Conservation (phyloP, 306 rosid genomes). For the Vigna mungo region DNA sequence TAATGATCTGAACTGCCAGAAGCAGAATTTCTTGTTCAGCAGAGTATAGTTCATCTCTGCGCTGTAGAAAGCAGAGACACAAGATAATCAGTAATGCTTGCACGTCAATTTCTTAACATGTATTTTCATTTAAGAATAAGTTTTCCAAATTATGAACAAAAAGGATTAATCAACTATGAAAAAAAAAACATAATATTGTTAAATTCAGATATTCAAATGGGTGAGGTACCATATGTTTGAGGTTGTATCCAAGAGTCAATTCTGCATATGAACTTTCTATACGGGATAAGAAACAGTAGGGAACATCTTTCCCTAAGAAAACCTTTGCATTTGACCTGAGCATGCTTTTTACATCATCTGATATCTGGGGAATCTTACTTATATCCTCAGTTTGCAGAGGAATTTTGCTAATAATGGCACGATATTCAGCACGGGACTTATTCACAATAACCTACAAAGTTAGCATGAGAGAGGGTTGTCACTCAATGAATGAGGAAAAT, state of each 20-base stretch:
- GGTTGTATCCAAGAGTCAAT: constrained; percentile 85
- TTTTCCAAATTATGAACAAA: constrained; percentile 33
- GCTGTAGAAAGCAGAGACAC: constrained; percentile 50
- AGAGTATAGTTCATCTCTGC: constrained; percentile 66
- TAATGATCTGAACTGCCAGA: constrained; percentile 67
- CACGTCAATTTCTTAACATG: neutral
- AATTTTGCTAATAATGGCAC: constrained; percentile 65
- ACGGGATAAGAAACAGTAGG: constrained; percentile 84
- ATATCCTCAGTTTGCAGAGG: constrained; percentile 74
- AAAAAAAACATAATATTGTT: constrained; percentile 7
- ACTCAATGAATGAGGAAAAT: constrained; percentile 17
- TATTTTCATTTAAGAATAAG: constrained; percentile 10
- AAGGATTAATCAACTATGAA: constrained; percentile 31
- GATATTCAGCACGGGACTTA: constrained; percentile 89
- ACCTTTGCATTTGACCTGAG: constrained; percentile 69
- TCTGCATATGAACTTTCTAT: constrained; percentile 72
- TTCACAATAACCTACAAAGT: constrained; percentile 77
- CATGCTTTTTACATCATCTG: constrained; percentile 71
- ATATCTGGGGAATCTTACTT: constrained; percentile 67
- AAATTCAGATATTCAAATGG: constrained; percentile 26
- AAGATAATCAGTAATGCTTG: constrained; percentile 13
- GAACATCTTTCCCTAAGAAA: constrained; percentile 80
- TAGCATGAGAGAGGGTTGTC: constrained; percentile 25
- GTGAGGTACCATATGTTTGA: constrained; percentile 73
- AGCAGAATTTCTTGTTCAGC: constrained; percentile 87